Percentiles rank a stretch among this genome's conserved stretches.
Conservation (phyloP, 306 rosid genomes). For the Lotus japonicus region DNA sequence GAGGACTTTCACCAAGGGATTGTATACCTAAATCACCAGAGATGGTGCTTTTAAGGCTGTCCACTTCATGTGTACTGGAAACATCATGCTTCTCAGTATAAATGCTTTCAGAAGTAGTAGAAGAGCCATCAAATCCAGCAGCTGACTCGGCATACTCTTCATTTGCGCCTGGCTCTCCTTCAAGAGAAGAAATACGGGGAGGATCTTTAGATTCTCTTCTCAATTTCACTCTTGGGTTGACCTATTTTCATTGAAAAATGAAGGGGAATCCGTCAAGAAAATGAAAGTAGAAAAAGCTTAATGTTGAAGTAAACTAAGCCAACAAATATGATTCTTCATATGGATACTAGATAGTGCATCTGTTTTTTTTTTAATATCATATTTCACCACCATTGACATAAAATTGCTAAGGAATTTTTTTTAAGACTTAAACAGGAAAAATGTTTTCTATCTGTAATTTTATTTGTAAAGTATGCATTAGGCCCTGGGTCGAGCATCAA, state of each 20-base stretch:
- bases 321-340: not conserved
- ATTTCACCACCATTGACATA: not conserved
- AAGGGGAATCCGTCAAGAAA: slow-evolving; percentile 16
- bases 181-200: slow-evolving; percentile 42
- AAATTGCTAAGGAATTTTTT: not conserved
- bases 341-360: not conserved
- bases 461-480: not conserved
- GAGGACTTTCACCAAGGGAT: slow-evolving; percentile 57
- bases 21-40: slow-evolving; percentile 67
- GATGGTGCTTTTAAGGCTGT: slow-evolving; percentile 63
- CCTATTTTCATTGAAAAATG: slow-evolving; percentile 41
- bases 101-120: slow-evolving; percentile 80
- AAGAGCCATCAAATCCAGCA: slow-evolving; percentile 81
- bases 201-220: slow-evolving; percentile 52
- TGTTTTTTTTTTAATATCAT: not conserved
- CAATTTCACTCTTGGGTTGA: slow-evolving; percentile 56
- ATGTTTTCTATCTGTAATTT: not conserved
- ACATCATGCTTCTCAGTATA: slow-evolving; percentile 82
- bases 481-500: slow-evolving; percentile 3
- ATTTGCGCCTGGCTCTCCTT: slow-evolving; percentile 48
- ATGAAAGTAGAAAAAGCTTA: not conserved
- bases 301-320: not conserved
- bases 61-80: slow-evolving; percentile 61
- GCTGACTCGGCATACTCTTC: slow-evolving; percentile 79
- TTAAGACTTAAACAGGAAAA: not conserved